Evolutionary conservation across 2,329 filamentous ascomycete species (phyloP).

Genomic region (Penicillium sp.): DNA sequence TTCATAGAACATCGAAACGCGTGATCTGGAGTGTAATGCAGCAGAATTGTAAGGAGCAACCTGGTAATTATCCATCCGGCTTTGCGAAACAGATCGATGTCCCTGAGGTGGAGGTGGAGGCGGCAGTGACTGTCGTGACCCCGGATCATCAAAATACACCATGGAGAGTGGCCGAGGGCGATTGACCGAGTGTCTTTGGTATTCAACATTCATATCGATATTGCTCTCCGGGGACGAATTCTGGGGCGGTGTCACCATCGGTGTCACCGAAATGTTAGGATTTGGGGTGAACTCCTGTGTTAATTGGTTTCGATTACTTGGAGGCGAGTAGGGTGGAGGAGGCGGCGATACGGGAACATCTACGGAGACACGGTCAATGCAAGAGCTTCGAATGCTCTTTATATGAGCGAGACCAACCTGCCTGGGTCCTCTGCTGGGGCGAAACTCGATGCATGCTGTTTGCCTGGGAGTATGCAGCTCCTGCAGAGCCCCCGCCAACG

Average conservation of each 20-base stretch:
- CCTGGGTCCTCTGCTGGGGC: slow-evolving; percentile 27
- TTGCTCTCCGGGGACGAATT: slow-evolving; percentile 14
- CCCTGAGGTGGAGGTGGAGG: slow-evolving; percentile 39
- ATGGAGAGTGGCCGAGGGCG: slow-evolving; percentile 36
- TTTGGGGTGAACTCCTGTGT: slow-evolving; percentile 16
- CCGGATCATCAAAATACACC: slow-evolving; percentile 27
- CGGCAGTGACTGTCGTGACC: slow-evolving; percentile 32
- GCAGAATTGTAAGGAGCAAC: slow-evolving; percentile 13
- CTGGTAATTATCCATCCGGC: slow-evolving; percentile 27
- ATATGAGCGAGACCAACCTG: slow-evolving; percentile 29
- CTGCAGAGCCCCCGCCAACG: slow-evolving; percentile 31
- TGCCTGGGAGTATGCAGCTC: slow-evolving; percentile 29
- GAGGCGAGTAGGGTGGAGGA: slow-evolving; percentile 42
- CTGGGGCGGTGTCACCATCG: slow-evolving; percentile 15
- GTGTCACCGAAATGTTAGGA: slow-evolving; percentile 16
- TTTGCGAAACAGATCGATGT: slow-evolving; percentile 34
- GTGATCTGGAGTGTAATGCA: slow-evolving; percentile 16
- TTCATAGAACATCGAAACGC: slow-evolving; percentile 22
- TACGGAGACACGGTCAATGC: slow-evolving; percentile 8
- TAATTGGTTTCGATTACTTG: slow-evolving; percentile 26
- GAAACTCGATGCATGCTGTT: slow-evolving; percentile 30
- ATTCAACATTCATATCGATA: slow-evolving; percentile 22
- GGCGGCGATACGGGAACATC: slow-evolving; percentile 34
- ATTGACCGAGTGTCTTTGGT: slow-evolving; percentile 25
- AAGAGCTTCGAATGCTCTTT: background rate